Conservation (phyloP, 768 basidiomycete genomes). For the Boletus rubroflammeus region DNA sequence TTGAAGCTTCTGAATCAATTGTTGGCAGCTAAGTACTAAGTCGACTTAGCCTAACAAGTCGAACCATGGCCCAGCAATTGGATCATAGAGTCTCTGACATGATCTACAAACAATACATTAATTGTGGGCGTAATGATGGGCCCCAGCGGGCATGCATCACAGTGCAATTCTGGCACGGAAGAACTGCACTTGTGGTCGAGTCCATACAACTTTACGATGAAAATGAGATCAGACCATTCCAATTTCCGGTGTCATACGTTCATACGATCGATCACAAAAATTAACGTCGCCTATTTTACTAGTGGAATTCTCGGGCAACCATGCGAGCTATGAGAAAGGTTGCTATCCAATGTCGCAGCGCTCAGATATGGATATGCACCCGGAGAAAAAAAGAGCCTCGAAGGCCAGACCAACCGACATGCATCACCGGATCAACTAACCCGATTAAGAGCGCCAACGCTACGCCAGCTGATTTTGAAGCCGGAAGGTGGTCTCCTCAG, state of each 20-base stretch:
- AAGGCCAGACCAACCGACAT: not conserved
- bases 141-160: too few species aligned
- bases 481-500: slow-evolving; percentile 48
- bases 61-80: not conserved
- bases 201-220: too few species aligned
- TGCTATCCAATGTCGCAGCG: not conserved
- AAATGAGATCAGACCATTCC: not conserved
- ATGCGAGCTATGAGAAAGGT: not conserved
- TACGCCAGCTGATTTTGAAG: slow-evolving; percentile 28
- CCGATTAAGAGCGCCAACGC: not conserved
- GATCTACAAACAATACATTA: too few species aligned
- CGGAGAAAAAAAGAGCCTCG: not conserved
- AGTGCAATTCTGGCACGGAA: too few species aligned
- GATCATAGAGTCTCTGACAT: not conserved
- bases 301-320: not conserved
- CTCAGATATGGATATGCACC: not conserved
- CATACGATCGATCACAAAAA: not conserved
- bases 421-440: not conserved
- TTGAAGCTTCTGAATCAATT: not conserved
- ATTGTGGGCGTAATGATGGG: too few species aligned
- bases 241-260: not conserved
- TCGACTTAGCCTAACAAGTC: not conserved
- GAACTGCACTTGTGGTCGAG: too few species aligned
- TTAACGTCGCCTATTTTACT: slow-evolving; percentile 10
- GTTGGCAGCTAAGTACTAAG: not conserved